phyloP scores from a whole-genome alignment of 495 filamentous ascomycete genomes.

The Lichina pygmaea region DNA sequence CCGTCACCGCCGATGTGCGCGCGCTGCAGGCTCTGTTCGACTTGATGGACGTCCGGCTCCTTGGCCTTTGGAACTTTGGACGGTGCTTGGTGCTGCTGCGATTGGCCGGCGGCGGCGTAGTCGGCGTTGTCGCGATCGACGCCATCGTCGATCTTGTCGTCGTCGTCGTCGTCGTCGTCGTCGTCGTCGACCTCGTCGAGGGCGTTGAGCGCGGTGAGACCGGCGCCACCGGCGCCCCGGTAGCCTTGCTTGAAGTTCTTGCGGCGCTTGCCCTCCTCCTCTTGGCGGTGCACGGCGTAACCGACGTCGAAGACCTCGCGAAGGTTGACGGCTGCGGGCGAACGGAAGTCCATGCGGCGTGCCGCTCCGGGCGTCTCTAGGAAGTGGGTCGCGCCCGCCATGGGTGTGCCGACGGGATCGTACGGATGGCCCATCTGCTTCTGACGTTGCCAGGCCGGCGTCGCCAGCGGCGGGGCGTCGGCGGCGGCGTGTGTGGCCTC shows the following conservation, averaged over 20 bases:
- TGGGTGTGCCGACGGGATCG: conserved; percentile 4
- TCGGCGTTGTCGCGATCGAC: conserved; percentile 4
- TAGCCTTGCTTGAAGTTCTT: conserved; percentile 52
- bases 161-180: conserved; percentile 30
- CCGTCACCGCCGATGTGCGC: conserved; percentile 35
- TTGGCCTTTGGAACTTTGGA: conserved; percentile 43
- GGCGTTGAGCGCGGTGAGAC: conserved; percentile 28
- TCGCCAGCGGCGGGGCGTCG: conserved; percentile 54
- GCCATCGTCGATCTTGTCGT: conserved; percentile 22
- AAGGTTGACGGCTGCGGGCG: conserved; percentile 79
- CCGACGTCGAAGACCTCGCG: conserved; percentile 94
- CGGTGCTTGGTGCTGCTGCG: conserved; percentile 10
- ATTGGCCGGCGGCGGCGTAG: conserved; percentile 6
- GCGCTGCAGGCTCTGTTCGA: conserved; percentile 65
- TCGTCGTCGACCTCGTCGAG: conserved; percentile 38
- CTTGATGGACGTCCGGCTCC: conserved; percentile 35
- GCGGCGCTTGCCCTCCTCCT: conserved; percentile 79
- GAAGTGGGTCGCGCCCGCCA: conserved; percentile 11
- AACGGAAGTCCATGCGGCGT: conserved; percentile 75
- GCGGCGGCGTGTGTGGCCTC: conserved; percentile 47
- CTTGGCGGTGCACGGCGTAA: conserved; percentile 87
- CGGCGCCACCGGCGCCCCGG: conserved; percentile 19
- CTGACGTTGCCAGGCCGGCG: conserved; percentile 28
- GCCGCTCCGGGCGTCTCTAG: conserved; percentile 27
- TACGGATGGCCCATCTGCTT: conserved; percentile 14